phyloP scores from a whole-genome alignment of 2,329 filamentous ascomycete species.

The Metarhizium rileyi region DNA sequence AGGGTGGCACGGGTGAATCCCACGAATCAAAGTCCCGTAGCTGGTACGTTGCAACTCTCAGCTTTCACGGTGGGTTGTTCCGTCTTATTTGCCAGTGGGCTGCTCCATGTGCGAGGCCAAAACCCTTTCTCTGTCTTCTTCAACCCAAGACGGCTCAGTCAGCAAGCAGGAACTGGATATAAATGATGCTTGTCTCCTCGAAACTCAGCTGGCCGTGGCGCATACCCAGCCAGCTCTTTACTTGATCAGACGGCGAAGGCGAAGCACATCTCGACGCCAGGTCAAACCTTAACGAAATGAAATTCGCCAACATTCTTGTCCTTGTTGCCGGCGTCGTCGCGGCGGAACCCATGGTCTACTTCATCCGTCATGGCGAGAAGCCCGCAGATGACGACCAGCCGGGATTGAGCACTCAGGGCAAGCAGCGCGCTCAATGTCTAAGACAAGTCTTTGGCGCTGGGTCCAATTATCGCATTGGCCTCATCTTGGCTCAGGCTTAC shows the following conservation, averaged over 20 bases:
- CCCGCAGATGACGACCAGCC: conserved; percentile 33
- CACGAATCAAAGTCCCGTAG: not conserved
- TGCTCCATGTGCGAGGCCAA: too few species aligned
- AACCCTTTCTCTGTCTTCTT: too few species aligned
- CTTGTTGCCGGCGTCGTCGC: conserved; percentile 11
- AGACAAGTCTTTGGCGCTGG: conserved; percentile 41
- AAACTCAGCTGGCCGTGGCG: not conserved
- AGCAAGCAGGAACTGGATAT: not conserved
- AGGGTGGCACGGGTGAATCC: not conserved
- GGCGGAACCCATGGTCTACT: conserved; percentile 41
- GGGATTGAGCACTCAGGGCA: conserved; percentile 41
- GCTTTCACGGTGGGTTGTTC: too few species aligned
- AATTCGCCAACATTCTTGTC: conserved; percentile 10
- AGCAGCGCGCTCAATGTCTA: conserved; percentile 49
- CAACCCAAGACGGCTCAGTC: too few species aligned
- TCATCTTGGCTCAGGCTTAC: conserved; percentile 48
- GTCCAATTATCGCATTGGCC: conserved; percentile 44
- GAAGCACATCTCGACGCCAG: not conserved
- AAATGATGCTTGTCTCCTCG: too few species aligned
- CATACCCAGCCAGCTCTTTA: too few species aligned
- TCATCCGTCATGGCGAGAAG: conserved; percentile 58
- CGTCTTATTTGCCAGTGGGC: too few species aligned
- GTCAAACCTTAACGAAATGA: conserved; percentile 16
- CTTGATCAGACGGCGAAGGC: not conserved
- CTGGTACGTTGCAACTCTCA: not conserved